Evolutionary conservation across 345 rosid species (phyloP).

Genomic region (Pseudoturritis turrita): DNA sequence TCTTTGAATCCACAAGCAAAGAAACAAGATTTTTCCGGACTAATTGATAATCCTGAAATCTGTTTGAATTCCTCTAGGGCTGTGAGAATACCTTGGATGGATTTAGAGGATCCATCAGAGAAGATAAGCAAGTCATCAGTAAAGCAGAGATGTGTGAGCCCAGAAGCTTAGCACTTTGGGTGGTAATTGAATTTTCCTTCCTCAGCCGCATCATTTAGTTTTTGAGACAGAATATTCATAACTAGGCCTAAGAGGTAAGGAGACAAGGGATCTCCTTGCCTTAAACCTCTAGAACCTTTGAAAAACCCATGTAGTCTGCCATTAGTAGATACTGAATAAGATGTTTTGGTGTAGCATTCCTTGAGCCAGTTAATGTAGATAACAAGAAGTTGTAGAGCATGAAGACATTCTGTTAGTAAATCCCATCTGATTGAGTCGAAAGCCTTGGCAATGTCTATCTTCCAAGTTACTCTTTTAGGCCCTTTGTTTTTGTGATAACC

Average conservation of each 20-base stretch:
- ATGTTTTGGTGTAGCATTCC: neutral
- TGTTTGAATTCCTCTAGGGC: neutral
- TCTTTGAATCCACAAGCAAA: too few relatives aligned
- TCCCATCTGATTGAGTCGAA: neutral
- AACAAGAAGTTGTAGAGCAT: too few relatives aligned
- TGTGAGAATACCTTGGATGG: neutral
- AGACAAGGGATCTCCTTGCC: neutral
- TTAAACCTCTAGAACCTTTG: neutral
- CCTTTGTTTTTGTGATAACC: neutral
- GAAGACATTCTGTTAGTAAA: too few relatives aligned
- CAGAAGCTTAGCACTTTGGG: fast-evolving
- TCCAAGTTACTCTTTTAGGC: too few relatives aligned
- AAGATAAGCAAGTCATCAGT: neutral
- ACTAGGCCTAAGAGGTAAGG: neutral
- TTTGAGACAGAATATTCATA: neutral
- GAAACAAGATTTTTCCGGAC: neutral
- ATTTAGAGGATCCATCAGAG: neutral
- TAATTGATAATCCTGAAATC: neutral
- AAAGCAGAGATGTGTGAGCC: neutral
- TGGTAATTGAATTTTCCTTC: neutral
- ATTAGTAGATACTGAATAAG: neutral
- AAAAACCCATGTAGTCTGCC: neutral
- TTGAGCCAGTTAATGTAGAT: neutral
- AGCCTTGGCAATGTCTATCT: too few relatives aligned
- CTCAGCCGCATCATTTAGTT: neutral